These are phyloP conservation scores for Phytopythium cucurbitacearum DNA, from an alignment of 352 stramenopile genomes.

Conservation along the genomic window DNA sequence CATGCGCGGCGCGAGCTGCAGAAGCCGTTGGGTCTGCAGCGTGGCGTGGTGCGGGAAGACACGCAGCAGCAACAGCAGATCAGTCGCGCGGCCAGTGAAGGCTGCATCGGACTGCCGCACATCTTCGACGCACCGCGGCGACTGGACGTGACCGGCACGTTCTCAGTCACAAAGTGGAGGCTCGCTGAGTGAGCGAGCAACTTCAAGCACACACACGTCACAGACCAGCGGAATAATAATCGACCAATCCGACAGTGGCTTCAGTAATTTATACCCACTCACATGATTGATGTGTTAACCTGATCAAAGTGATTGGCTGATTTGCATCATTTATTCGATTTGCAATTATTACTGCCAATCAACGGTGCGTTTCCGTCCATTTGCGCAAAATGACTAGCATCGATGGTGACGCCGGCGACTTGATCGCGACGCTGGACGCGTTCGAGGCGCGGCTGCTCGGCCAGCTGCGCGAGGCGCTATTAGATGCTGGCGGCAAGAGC, in stretches of 20 bases:
- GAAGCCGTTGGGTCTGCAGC: constrained; percentile 39
- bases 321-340: too few relatives aligned
- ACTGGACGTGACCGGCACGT: constrained; percentile 26
- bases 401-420: background rate
- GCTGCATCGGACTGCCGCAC: constrained; percentile 21
- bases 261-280: too few relatives aligned
- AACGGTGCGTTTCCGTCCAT: too few relatives aligned
- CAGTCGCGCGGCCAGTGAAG: constrained; percentile 21
- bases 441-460: constrained; percentile 11
- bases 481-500: background rate
- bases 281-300: too few relatives aligned
- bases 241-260: too few relatives aligned
- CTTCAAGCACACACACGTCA: constrained; percentile 3
- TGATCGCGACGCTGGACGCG: constrained; percentile 2
- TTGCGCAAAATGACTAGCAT: background rate
- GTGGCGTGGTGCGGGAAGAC: constrained; percentile 13
- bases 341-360: too few relatives aligned
- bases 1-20: constrained; percentile 41
- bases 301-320: too few relatives aligned
- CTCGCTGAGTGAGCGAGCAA: constrained; percentile 10
- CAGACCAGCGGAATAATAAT: too few relatives aligned
- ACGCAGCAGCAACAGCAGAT: constrained; percentile 4
- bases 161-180: constrained; percentile 41
- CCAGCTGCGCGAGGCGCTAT: constrained; percentile 8
- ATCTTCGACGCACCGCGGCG: constrained; percentile 31